These are phyloP conservation scores for Rhypophila decipiens DNA, from an alignment of 495 filamentous ascomycete genomes.

Conservation along the genomic window DNA sequence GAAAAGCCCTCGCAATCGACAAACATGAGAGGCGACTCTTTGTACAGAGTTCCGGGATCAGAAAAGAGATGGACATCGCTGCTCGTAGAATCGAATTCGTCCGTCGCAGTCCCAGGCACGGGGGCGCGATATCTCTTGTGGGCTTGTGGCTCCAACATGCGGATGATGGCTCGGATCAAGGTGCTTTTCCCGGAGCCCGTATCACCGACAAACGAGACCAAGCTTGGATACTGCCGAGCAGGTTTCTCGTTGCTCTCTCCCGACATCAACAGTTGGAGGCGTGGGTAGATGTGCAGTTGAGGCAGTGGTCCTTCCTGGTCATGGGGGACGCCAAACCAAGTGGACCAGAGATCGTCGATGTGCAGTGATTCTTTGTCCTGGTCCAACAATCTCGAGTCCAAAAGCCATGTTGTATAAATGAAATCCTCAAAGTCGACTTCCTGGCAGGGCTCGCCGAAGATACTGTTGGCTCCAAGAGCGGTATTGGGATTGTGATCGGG, in stretches of 20 bases:
- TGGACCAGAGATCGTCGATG: slow-evolving; percentile 11
- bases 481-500: not conserved
- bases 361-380: slow-evolving; percentile 6
- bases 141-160: slow-evolving; percentile 9
- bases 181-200: slow-evolving; percentile 15
- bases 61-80: slow-evolving; percentile 12
- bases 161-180: slow-evolving; percentile 14
- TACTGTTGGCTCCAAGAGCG: not conserved
- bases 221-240: slow-evolving; percentile 7
- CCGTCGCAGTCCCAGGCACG: slow-evolving; percentile 4
- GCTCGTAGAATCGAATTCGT: slow-evolving; percentile 13
- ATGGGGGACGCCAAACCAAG: slow-evolving; percentile 15
- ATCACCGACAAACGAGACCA: slow-evolving; percentile 14
- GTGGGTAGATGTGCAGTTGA: slow-evolving; percentile 9
- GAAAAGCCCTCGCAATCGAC: slow-evolving; percentile 10
- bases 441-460: slow-evolving; percentile 1
- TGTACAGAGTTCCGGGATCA: slow-evolving; percentile 8
- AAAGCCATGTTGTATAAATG: slow-evolving; percentile 8
- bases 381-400: slow-evolving; percentile 5
- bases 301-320: slow-evolving; percentile 10
- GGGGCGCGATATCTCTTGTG: slow-evolving; percentile 6
- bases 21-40: slow-evolving; percentile 7
- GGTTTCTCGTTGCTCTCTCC: slow-evolving; percentile 3
- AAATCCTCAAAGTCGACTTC: slow-evolving; percentile 7
- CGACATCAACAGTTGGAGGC: slow-evolving; percentile 4